Evolutionary conservation across 164 flowering plant genomes (phyloP).

Genomic region (Sextonia rubra): DNA sequence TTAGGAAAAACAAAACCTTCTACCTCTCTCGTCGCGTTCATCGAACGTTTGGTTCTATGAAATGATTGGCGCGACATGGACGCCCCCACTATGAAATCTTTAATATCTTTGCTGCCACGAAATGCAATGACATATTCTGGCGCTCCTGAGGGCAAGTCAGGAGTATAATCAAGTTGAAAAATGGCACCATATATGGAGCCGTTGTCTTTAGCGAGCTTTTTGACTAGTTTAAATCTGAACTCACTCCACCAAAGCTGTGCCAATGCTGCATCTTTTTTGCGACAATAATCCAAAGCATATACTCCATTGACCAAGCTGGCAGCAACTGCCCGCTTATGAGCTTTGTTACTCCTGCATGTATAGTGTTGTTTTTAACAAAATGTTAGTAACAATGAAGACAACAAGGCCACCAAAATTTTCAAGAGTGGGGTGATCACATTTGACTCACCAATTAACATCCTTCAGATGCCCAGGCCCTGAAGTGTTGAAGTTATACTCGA

Average conservation of each 20-base stretch:
- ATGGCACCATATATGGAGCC: slow-evolving; percentile 77
- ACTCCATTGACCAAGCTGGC: slow-evolving; percentile 85
- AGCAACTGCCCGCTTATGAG: too few relatives aligned
- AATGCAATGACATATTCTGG: slow-evolving; percentile 73
- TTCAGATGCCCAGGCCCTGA: too few relatives aligned
- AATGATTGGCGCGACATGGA: slow-evolving; percentile 53
- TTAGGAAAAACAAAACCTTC: slow-evolving; percentile 45
- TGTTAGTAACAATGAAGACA: too few relatives aligned
- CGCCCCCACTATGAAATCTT: slow-evolving; percentile 60
- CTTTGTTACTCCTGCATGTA: too few relatives aligned
- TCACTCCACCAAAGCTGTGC: slow-evolving; percentile 89
- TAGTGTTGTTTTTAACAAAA: too few relatives aligned
- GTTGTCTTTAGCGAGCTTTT: slow-evolving; percentile 63
- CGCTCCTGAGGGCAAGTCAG: slow-evolving; percentile 10
- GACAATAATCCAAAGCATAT: slow-evolving; percentile 70
- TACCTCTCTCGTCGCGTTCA: slow-evolving; percentile 68
- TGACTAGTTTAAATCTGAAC: slow-evolving; percentile 48
- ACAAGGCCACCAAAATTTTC: too few relatives aligned
- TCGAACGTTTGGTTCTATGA: slow-evolving; percentile 60
- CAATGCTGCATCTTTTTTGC: slow-evolving; percentile 58
- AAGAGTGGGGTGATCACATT: too few relatives aligned
- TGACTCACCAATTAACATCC: too few relatives aligned
- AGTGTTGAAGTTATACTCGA: too few relatives aligned
- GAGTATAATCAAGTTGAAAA: slow-evolving; percentile 35
- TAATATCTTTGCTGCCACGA: too few relatives aligned